A percentile compares a stretch with the other conserved stretches of the same genome.
These are phyloP conservation scores for Pseudohalonectria lignicola DNA, from an alignment of 2,329 filamentous ascomycete genomes.

Conservation along the genomic window DNA sequence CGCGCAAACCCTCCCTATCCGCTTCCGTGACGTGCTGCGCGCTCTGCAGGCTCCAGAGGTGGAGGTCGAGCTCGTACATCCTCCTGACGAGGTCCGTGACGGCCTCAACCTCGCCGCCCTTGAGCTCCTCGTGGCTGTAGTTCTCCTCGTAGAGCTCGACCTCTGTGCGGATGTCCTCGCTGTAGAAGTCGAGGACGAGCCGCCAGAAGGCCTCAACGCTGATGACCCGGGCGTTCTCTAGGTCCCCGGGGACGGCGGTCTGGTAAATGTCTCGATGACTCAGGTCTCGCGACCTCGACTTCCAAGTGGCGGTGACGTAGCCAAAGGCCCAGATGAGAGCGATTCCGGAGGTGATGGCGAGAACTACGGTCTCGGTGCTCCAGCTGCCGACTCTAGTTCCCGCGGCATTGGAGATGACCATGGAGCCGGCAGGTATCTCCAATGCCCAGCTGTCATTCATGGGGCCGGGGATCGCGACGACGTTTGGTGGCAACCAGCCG, in stretches of 20 bases:
- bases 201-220: neutral
- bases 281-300: neutral
- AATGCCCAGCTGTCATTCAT: slow-evolving; percentile 2
- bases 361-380: neutral
- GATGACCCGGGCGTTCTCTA: neutral
- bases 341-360: neutral
- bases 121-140: neutral
- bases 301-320: neutral
- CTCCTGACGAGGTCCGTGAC: neutral
- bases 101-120: neutral
- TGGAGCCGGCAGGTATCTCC: neutral
- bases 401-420: neutral
- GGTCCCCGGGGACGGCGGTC: neutral
- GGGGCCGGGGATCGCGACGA: slow-evolving; percentile 6
- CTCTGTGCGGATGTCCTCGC: neutral
- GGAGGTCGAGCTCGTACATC: neutral
- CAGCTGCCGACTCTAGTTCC: neutral
- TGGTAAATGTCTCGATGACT: neutral
- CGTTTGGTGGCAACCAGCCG: slow-evolving; percentile 6
- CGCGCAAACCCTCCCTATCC: too few species aligned
- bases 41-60: neutral
- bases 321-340: neutral
- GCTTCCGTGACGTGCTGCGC: neutral
- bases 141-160: neutral
- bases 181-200: neutral